These are phyloP conservation scores for Phytophthora fragariae DNA, from an alignment of 352 stramenopile species.

Conservation along the genomic window DNA sequence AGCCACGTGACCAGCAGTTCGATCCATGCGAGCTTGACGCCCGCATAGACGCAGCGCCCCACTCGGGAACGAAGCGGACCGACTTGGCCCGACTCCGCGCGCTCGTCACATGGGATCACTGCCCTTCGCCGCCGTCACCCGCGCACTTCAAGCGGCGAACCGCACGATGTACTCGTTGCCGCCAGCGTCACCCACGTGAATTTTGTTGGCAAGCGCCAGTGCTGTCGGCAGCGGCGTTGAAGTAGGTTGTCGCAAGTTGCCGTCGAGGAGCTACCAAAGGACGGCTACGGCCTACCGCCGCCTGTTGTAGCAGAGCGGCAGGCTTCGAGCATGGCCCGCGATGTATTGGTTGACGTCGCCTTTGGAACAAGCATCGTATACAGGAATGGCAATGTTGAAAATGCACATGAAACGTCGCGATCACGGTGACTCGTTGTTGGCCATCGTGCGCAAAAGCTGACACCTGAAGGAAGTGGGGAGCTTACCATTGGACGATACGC, in stretches of 20 bases:
- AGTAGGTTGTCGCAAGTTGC: not conserved
- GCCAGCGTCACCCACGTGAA: not conserved
- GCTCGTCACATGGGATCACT: not conserved
- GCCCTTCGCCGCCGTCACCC: not conserved
- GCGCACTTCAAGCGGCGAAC: not conserved
- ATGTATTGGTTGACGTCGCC: too few relatives aligned
- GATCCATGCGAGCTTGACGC: not conserved
- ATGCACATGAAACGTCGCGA: not conserved
- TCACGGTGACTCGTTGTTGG: not conserved
- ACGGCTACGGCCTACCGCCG: too few relatives aligned
- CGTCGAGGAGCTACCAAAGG: not conserved
- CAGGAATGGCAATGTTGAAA: not conserved
- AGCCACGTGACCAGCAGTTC: not conserved
- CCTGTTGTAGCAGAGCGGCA: not conserved
- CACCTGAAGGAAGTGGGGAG: too few relatives aligned
- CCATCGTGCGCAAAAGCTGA: not conserved
- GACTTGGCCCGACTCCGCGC: slow-evolving; percentile 8
- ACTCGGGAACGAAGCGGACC: not conserved
- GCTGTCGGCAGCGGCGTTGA: not conserved
- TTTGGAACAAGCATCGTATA: too few relatives aligned
- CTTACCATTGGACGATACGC: not conserved
- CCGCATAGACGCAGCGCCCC: not conserved
- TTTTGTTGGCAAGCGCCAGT: not conserved
- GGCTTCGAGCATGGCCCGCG: too few relatives aligned
- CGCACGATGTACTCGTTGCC: too few relatives aligned